These are phyloP conservation scores for Xylaria sp. DNA, from an alignment of 2,329 filamentous ascomycete species.

Conservation along the genomic window DNA sequence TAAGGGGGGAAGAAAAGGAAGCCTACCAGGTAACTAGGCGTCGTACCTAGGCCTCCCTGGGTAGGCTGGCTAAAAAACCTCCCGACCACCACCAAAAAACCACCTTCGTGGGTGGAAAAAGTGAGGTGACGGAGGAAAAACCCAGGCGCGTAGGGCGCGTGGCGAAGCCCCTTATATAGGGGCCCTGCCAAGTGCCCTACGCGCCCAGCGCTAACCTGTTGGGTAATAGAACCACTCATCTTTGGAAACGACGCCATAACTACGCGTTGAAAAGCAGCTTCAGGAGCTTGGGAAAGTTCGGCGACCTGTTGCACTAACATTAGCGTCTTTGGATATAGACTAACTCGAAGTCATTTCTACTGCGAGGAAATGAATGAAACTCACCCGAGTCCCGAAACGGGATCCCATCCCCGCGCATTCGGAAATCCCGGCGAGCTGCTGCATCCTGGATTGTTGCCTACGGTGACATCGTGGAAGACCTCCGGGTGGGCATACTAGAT, in stretches of 20 bases:
- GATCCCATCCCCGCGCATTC: slow-evolving; percentile 1
- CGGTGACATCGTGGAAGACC: slow-evolving; percentile 1
- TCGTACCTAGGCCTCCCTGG: too few relatives aligned
- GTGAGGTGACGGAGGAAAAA: too few relatives aligned
- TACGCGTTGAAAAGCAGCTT: background rate
- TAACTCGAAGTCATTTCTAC: background rate
- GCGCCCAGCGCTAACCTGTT: too few relatives aligned
- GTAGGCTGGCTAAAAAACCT: too few relatives aligned
- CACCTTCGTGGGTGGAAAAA: too few relatives aligned
- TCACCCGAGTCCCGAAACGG: background rate
- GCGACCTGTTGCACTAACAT: background rate
- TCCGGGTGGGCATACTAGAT: background rate
- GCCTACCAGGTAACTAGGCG: too few relatives aligned
- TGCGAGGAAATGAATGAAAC: background rate
- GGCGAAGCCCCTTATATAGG: too few relatives aligned
- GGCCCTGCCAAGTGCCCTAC: too few relatives aligned
- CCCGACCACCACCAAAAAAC: too few relatives aligned
- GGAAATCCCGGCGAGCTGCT: background rate
- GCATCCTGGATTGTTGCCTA: slow-evolving; percentile 2
- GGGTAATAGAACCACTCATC: too few relatives aligned
- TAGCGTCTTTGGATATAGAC: background rate
- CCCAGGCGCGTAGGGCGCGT: too few relatives aligned
- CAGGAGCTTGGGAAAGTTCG: background rate
- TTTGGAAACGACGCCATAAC: background rate
- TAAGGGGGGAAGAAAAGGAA: too few relatives aligned